Base-by-base conservation (phyloP, 2,329 filamentous ascomycete species). In the Tolypocladium sp. region DNA sequence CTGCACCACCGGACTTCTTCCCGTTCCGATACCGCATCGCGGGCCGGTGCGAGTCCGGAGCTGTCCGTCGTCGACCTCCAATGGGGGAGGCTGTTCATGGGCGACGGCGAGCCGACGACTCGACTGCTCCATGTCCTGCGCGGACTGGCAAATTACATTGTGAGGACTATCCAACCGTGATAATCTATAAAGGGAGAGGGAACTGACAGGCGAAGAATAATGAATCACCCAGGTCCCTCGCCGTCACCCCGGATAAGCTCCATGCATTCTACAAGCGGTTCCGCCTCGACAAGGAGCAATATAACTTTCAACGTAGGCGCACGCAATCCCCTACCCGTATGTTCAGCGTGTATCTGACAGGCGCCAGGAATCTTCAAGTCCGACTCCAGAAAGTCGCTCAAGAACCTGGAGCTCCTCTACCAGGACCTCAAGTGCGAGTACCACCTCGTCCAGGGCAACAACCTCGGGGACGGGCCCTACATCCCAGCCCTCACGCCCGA, bases 181-280 rank as follows among this genome's bases (percentile, higher is more conserved):
- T 10, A 22, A 1, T 25, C 20, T 7, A 38, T 3, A 20, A 20
- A 22, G 3, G 27, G 12, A 41, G 52, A 54, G 2, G 54, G 38
- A 41, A 20, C 35, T 41, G 25, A 30, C 66, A 35, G 61, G n/a
- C 2, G 15, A 40, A 1, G 0, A 35, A 76, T 72, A 70, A 72
- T 58, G 64, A 63, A n/a, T 70, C 70, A 4, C 61, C 58, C 40
- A 65, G 68, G 56, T 71, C 69, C 2, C 57, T 93, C 20, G 89
- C 94, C 49, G 80, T 96, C 41, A 84, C 88, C 0, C 91, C 91
- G 0, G 76, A 83, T 6, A 94, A 94, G 74, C 82, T 96, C 77
- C 79, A 83, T 17, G 79, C 81, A 55, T 90, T 92, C 64, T 95
- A 95, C 68, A 78, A 82, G 20, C 82, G 83, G 58, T 88, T 88